Conservation (phyloP, 2,329 filamentous ascomycete genomes). For the Sodiomyces alkalinus region DNA sequence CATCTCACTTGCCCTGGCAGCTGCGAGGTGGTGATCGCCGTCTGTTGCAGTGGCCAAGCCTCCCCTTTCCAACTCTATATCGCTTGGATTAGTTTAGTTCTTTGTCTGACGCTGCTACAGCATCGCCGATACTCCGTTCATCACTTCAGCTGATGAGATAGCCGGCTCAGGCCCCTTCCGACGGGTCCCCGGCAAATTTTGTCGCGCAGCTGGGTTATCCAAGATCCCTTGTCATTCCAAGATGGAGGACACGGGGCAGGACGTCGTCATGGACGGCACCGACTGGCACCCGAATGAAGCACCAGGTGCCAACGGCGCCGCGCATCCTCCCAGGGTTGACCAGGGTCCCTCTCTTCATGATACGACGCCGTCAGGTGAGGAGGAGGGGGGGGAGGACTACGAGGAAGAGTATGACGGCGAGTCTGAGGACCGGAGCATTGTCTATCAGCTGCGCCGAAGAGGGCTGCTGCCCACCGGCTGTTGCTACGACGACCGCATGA, state of each 20-base stretch:
- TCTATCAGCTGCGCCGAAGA: constrained; percentile 23
- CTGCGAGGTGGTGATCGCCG: too few relatives aligned
- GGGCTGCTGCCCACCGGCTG: constrained; percentile 54
- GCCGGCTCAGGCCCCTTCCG: too few relatives aligned
- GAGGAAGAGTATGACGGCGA: constrained; percentile 13
- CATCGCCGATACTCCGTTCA: too few relatives aligned
- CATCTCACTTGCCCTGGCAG: too few relatives aligned
- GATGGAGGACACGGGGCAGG: constrained; percentile 5
- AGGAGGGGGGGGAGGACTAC: constrained; percentile 18
- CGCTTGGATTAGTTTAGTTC: too few relatives aligned
- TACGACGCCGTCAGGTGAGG: constrained; percentile 15
- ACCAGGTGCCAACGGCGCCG: constrained; percentile 20
- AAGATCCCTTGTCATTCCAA: too few relatives aligned
- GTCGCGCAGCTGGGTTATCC: too few relatives aligned
- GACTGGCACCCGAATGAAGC: constrained; percentile 29
- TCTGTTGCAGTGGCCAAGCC: too few relatives aligned
- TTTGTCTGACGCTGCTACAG: too few relatives aligned
- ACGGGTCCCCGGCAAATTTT: too few relatives aligned
- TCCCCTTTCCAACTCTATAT: too few relatives aligned
- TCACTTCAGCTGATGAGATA: too few relatives aligned
- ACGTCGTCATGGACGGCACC: constrained; percentile 23
- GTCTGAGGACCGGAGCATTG: constrained; percentile 20
- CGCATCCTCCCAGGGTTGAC: background rate
- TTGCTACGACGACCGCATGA: constrained; percentile 92
- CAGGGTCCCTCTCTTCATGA: constrained; percentile 7